phyloP scores from a whole-genome alignment of 768 basidiomycete species.

The Leccinum truebloodii region DNA sequence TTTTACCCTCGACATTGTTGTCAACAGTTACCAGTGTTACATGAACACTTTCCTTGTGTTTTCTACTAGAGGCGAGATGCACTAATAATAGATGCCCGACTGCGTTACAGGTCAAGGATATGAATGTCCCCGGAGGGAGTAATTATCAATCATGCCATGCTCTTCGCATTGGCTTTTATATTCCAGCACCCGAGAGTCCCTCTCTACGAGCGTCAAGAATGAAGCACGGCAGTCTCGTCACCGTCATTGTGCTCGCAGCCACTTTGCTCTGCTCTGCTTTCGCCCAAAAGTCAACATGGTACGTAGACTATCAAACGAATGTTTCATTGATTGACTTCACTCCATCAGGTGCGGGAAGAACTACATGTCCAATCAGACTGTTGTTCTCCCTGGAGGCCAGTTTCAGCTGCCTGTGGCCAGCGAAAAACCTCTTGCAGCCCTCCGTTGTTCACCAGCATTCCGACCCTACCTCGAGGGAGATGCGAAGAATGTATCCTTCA shows the following conservation, averaged over 20 bases:
- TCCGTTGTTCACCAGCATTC: constrained; percentile 48
- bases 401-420: constrained; percentile 41
- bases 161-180: too few relatives aligned
- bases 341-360: constrained; percentile 51
- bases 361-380: constrained; percentile 41
- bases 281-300: constrained; percentile 30
- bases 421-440: constrained; percentile 40
- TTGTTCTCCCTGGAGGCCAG: constrained; percentile 47
- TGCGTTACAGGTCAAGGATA: too few relatives aligned
- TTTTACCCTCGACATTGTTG: too few relatives aligned
- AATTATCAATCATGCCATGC: too few relatives aligned
- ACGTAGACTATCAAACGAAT: background rate
- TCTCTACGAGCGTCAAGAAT: constrained; percentile 9
- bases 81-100: too few relatives aligned
- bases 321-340: background rate
- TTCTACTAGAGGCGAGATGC: too few relatives aligned
- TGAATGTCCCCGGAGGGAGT: too few relatives aligned
- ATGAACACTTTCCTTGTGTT: too few relatives aligned
- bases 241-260: constrained; percentile 12
- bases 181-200: too few relatives aligned
- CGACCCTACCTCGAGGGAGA: constrained; percentile 51
- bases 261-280: constrained; percentile 8
- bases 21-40: too few relatives aligned
- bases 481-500: constrained; percentile 20
- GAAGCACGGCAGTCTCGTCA: constrained; percentile 13